phyloP scores from a whole-genome alignment of 495 filamentous ascomycete genomes.

The Choiromyces venosus region DNA sequence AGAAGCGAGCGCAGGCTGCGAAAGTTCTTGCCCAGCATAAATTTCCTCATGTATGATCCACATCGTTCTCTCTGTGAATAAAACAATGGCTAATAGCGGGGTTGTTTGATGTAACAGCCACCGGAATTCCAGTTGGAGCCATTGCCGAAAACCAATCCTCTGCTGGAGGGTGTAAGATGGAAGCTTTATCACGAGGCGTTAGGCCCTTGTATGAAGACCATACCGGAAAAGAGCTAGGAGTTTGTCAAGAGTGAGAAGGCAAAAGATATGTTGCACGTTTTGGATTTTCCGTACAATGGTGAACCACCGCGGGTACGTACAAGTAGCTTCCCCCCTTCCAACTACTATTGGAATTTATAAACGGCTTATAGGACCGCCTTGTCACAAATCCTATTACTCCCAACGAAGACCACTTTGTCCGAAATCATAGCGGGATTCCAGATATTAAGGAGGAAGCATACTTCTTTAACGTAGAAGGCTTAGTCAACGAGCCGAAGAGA shows the following conservation, averaged over 20 bases:
- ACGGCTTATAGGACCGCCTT: slow-evolving; percentile 45
- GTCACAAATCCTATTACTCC: slow-evolving; percentile 54
- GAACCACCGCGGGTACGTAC: slow-evolving; percentile 52
- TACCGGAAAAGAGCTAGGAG: slow-evolving; percentile 55
- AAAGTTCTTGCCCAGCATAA: slow-evolving; percentile 54
- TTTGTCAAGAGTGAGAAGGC: slow-evolving; percentile 58
- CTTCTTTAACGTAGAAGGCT: slow-evolving; percentile 52
- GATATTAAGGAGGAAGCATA: slow-evolving; percentile 54
- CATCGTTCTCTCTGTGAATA: not conserved
- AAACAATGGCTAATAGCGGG: not conserved
- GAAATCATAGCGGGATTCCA: slow-evolving; percentile 64
- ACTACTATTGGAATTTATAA: too few relatives aligned
- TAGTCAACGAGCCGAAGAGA: slow-evolving; percentile 53
- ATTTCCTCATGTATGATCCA: slow-evolving; percentile 45
- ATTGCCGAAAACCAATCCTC: slow-evolving; percentile 58
- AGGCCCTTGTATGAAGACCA: slow-evolving; percentile 48
- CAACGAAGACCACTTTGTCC: slow-evolving; percentile 58
- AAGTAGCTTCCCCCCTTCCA: too few relatives aligned
- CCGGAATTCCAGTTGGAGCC: slow-evolving; percentile 59
- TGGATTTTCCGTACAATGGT: slow-evolving; percentile 68
- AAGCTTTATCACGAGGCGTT: slow-evolving; percentile 61
- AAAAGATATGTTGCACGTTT: slow-evolving; percentile 60
- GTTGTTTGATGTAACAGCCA: slow-evolving; percentile 33
- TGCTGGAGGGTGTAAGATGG: slow-evolving; percentile 59
- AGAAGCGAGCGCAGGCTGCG: slow-evolving; percentile 56